Conservation (phyloP, 2,329 filamentous ascomycete genomes). For the Septoria linicola region DNA sequence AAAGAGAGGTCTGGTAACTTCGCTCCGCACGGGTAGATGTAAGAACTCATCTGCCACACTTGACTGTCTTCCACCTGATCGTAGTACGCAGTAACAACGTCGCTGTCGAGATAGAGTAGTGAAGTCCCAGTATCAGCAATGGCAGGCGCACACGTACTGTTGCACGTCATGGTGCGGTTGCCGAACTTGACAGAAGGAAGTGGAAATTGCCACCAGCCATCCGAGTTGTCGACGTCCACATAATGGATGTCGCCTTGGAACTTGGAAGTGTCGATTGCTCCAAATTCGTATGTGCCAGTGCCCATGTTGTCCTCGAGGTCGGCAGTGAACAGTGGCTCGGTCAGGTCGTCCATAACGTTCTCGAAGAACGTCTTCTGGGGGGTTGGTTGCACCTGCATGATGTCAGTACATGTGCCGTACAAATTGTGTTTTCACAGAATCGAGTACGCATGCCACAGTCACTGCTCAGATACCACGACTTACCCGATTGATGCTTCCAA, state of each 20-base stretch:
- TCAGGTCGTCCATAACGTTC: slow-evolving; percentile 61
- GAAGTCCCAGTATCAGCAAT: slow-evolving; percentile 61
- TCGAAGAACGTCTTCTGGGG: slow-evolving; percentile 72
- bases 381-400: slow-evolving; percentile 34
- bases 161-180: background rate
- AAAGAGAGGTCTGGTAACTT: slow-evolving; percentile 49
- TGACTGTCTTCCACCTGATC: slow-evolving; percentile 41
- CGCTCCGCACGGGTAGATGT: slow-evolving; percentile 46
- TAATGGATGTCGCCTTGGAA: slow-evolving; percentile 64
- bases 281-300: slow-evolving; percentile 70
- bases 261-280: slow-evolving; percentile 63
- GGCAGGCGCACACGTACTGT: slow-evolving; percentile 37
- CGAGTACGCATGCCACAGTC: background rate
- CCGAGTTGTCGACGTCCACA: slow-evolving; percentile 58
- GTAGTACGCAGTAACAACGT: slow-evolving; percentile 46
- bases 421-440: background rate
- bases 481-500: slow-evolving; percentile 64
- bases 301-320: slow-evolving; percentile 58
- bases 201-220: slow-evolving; percentile 69
- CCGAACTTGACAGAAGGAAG: slow-evolving; percentile 59
- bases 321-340: slow-evolving; percentile 68
- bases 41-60: slow-evolving; percentile 44
- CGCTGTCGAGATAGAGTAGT: slow-evolving; percentile 59
- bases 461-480: too few relatives aligned
- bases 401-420: slow-evolving; percentile 51